Base-by-base conservation (phyloP, 148 eudicot species). In the Camellia lanceoleosa region DNA sequence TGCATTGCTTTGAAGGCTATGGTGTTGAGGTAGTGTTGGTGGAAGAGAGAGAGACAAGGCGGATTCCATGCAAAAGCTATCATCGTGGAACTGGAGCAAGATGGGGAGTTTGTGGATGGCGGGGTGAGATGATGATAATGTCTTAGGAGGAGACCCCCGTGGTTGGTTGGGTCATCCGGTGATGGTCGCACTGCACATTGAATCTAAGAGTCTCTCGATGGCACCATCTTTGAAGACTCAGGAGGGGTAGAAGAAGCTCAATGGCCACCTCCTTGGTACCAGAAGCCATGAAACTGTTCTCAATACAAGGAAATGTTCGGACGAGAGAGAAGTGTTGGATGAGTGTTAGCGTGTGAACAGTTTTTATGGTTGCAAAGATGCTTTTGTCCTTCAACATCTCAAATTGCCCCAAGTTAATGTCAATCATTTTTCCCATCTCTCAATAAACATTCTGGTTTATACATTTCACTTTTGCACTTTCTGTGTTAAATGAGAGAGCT, bases 51-150 rank as follows among this genome's bases (percentile, higher is more conserved):
- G 59, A 85, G 87, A 81, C 54, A 85, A 87, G 9, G 97, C 83
- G 0, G 93, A 91, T 23, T 78, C 93, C 1, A 80, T 49, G 63
- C 85, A 83, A 38, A 93, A 93, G 0, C 88, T 93, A 0, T 94
- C 97, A 1, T 91, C 94, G n/a, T 93, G 97, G 78, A 78, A 93
- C 84, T 89, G 89, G 46, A 91, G 82, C n/a, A 90, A 47, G 42
- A 91, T 76, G 4, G 97, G 93, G 60, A 88, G 83, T 6, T 83
- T 86, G 0, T 54, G 30, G 58, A 30, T 15, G 52, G 19, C 51
- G 20, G 47, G 81, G 77, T 47, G 85, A 68, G 52, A 90, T 84
- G 67, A 47, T 3, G 60, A 87, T 30, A 30, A 30, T 75, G 78
- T 90, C 91, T 77, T 88, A 88, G 14, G 92, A 88, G 1, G 76